phyloP scores from a whole-genome alignment of 352 stramenopile species.

The Sclerospora graminicola region DNA sequence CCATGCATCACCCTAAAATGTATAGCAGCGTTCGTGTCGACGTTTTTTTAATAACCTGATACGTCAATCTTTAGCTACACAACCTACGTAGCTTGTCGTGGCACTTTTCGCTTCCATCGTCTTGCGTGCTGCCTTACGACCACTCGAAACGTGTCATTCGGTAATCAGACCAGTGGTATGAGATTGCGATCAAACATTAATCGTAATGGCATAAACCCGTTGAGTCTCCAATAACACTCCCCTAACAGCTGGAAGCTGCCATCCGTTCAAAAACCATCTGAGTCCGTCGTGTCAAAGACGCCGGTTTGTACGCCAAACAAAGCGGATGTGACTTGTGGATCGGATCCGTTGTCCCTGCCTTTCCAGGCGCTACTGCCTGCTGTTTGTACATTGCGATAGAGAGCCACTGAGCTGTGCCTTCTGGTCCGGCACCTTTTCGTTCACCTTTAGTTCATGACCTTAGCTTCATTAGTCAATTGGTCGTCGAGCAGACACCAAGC shows the following conservation, averaged over 20 bases:
- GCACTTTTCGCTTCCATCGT: not conserved
- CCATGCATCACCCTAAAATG: too few relatives aligned
- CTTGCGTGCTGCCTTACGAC: constrained; percentile 7
- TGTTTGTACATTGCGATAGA: constrained; percentile 12
- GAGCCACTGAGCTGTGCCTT: constrained; percentile 17
- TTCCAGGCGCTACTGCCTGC: constrained; percentile 20
- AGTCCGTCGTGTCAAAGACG: constrained; percentile 13
- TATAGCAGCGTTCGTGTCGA: too few relatives aligned
- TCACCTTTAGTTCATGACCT: constrained; percentile 6
- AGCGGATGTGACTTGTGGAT: constrained; percentile 12
- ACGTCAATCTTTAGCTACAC: too few relatives aligned
- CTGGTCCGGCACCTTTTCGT: constrained; percentile 13
- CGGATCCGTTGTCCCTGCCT: constrained; percentile 19
- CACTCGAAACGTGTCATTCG: constrained; percentile 7
- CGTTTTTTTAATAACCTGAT: too few relatives aligned
- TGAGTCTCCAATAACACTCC: not conserved
- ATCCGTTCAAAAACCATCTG: constrained; percentile 20
- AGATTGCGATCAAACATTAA: not conserved
- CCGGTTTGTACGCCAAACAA: constrained; percentile 11
- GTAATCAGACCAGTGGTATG: constrained; percentile 11
- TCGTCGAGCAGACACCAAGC: constrained; percentile 10
- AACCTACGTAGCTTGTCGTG: too few relatives aligned
- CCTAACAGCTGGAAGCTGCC: constrained; percentile 15
- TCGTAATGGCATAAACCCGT: too few relatives aligned
- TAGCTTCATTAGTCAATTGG: constrained; percentile 26